These are phyloP conservation scores for Lactarius hengduanensis DNA, from an alignment of 768 basidiomycete genomes.

Conservation along the genomic window DNA sequence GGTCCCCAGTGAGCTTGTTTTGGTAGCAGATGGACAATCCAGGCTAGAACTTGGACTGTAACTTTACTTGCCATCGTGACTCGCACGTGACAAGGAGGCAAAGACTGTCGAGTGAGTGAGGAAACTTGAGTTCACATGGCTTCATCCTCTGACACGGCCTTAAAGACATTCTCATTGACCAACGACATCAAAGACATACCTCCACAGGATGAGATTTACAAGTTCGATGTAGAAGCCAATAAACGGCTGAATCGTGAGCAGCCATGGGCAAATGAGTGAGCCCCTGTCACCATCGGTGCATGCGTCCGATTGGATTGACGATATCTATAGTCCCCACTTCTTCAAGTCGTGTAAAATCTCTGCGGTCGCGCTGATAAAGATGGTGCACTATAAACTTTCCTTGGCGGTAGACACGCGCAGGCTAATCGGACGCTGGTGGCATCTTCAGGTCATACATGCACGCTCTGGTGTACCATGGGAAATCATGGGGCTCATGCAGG, in stretches of 20 bases:
- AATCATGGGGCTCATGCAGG: constrained; percentile 99
- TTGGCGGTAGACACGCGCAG: background rate
- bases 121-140: constrained; percentile 16
- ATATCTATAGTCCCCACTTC: constrained; percentile 59
- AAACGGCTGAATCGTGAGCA: constrained; percentile 60
- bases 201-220: constrained; percentile 78
- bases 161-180: constrained; percentile 68
- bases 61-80: background rate
- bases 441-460: constrained; percentile 89
- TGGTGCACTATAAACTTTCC: constrained; percentile 47
- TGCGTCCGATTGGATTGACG: constrained; percentile 12
- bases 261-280: constrained; percentile 89
- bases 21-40: too few species aligned
- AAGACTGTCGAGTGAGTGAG: background rate
- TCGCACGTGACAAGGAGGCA: constrained; percentile 11
- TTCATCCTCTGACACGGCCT: constrained; percentile 53
- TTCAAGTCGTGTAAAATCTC: constrained; percentile 94
- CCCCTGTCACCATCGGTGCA: constrained; percentile 22
- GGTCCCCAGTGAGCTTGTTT: too few species aligned
- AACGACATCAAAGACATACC: constrained; percentile 72
- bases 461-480: constrained; percentile 97
- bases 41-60: too few species aligned
- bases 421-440: constrained; percentile 18
- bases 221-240: constrained; percentile 68
- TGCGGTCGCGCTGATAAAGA: constrained; percentile 93